Conservation (phyloP, 2,329 filamentous ascomycete genomes). For the Exophiala sp. region DNA sequence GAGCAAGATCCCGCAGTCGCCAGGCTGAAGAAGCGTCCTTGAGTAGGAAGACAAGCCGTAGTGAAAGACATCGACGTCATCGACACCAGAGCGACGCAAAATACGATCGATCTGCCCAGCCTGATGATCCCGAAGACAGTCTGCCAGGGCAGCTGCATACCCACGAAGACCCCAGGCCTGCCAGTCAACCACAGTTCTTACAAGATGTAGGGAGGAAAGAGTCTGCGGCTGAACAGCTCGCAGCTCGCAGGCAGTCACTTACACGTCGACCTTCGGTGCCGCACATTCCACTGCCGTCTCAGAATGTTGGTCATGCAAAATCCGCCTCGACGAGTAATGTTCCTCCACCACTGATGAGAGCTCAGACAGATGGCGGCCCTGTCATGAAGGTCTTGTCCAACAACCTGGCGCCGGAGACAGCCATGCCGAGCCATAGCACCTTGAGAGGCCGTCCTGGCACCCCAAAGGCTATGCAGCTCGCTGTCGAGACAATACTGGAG, state of each 20-base stretch:
- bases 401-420: slow-evolving; percentile 55
- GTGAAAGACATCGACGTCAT: slow-evolving; percentile 12
- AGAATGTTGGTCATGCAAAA: slow-evolving; percentile 40
- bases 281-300: slow-evolving; percentile 70
- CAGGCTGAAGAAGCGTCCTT: slow-evolving; percentile 29
- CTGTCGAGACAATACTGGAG: slow-evolving; percentile 47
- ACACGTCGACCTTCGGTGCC: slow-evolving; percentile 76
- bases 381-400: slow-evolving; percentile 34
- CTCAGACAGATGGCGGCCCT: slow-evolving; percentile 45
- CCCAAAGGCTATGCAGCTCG: slow-evolving; percentile 77
- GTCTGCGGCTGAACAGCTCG: slow-evolving; percentile 76
- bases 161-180: slow-evolving; percentile 6
- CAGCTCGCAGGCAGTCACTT: slow-evolving; percentile 80
- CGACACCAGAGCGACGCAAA: slow-evolving; percentile 17
- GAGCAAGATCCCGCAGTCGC: slow-evolving; percentile 36
- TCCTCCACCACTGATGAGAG: slow-evolving; percentile 32
- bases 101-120: slow-evolving; percentile 16
- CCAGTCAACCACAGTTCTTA: slow-evolving; percentile 38
- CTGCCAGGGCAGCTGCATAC: not conserved
- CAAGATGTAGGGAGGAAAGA: slow-evolving; percentile 68
- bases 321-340: slow-evolving; percentile 33
- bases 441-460: slow-evolving; percentile 67
- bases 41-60: slow-evolving; percentile 17
- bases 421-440: slow-evolving; percentile 5
- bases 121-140: slow-evolving; percentile 14